phyloP scores from a whole-genome alignment of 2,329 filamentous ascomycete species.

The Aspergillus pseudoviridinutans region DNA sequence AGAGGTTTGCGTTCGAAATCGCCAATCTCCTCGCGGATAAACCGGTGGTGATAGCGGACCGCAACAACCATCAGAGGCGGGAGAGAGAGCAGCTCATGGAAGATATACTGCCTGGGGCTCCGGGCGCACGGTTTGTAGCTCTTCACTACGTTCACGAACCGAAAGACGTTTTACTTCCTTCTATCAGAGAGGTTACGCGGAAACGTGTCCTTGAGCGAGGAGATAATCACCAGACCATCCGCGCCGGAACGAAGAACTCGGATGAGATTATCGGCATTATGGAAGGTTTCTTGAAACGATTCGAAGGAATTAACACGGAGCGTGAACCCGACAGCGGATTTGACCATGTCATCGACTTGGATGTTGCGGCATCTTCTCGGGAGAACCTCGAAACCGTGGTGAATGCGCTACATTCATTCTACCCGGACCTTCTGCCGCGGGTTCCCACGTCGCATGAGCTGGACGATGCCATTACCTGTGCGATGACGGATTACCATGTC shows the following conservation, averaged over 20 bases:
- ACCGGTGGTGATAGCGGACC: constrained; percentile 79
- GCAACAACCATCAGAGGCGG: constrained; percentile 87
- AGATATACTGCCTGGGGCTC: constrained; percentile 63
- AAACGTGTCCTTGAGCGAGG: constrained; percentile 78
- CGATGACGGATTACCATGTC: constrained; percentile 73
- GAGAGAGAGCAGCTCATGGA: constrained; percentile 84
- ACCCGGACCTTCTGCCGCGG: constrained; percentile 65
- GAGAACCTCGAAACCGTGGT: constrained; percentile 81
- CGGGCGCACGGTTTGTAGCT: constrained; percentile 70
- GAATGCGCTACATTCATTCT: constrained; percentile 65
- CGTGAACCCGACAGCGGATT: constrained; percentile 74
- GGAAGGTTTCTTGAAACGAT: constrained; percentile 86
- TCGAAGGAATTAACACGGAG: constrained; percentile 69
- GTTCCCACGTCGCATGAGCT: constrained; percentile 70
- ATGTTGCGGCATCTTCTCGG: constrained; percentile 72
- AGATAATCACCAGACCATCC: constrained; percentile 97
- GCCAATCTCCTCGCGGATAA: constrained; percentile 60
- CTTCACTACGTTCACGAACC: constrained; percentile 81
- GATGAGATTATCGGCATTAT: constrained; percentile 83
- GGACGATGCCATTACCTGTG: constrained; percentile 71
- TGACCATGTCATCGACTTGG: constrained; percentile 78
- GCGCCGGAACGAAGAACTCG: constrained; percentile 68
- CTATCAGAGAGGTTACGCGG: constrained; percentile 70
- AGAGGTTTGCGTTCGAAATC: constrained; percentile 70
- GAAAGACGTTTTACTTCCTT: constrained; percentile 57